Evolutionary conservation across 2,329 filamentous ascomycete genomes (phyloP).

Genomic region (Coleophoma crateriformis): DNA sequence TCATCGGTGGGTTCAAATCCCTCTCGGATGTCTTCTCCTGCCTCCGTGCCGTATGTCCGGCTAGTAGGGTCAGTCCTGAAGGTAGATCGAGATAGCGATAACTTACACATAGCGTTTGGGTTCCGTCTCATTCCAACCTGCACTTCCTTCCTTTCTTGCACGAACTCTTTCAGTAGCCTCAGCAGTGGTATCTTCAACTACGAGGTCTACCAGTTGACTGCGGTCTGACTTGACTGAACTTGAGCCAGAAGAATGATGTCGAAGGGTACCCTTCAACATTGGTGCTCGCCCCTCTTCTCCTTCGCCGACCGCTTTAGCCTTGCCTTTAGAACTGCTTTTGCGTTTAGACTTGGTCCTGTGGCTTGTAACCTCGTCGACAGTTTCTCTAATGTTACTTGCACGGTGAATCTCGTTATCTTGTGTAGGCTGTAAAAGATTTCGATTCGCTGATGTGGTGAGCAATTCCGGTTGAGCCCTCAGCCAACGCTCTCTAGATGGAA

Average conservation of each 20-base stretch:
- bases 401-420: constrained; percentile 25
- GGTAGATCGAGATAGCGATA: neutral
- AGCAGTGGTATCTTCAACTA: constrained; percentile 58
- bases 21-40: constrained; percentile 44
- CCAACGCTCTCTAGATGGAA: constrained; percentile 67
- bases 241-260: constrained; percentile 41
- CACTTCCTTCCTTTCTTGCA: constrained; percentile 55
- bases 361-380: constrained; percentile 26
- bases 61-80: constrained; percentile 22
- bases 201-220: constrained; percentile 61
- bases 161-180: constrained; percentile 58
- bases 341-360: constrained; percentile 26
- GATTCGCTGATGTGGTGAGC: constrained; percentile 49
- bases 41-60: constrained; percentile 38
- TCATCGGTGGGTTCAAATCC: constrained; percentile 45
- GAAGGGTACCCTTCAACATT: constrained; percentile 29
- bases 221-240: constrained; percentile 45
- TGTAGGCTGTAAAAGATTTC: constrained; percentile 47
- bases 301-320: constrained; percentile 11
- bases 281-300: constrained; percentile 26
- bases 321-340: constrained; percentile 21
- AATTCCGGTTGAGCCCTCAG: constrained; percentile 43
- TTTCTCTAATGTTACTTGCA: constrained; percentile 31
- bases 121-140: constrained; percentile 52
- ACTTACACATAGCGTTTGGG: constrained; percentile 49